Evolutionary conservation across 1,284 basidiomycete species (phyloP).

Genomic region (Irpex sp.): DNA sequence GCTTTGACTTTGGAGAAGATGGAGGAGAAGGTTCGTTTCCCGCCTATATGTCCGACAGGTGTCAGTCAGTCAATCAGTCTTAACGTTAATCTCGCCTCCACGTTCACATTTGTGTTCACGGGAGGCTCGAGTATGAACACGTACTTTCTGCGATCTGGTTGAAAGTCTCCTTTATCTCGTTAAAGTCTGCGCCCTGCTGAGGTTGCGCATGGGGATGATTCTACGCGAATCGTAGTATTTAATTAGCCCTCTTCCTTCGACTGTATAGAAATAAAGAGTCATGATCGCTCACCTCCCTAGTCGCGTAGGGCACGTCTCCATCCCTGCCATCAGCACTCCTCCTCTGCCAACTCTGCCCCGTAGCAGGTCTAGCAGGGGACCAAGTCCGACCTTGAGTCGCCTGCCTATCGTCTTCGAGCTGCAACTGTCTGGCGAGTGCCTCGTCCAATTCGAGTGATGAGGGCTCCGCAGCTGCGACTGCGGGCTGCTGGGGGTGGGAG

Average conservation of each 20-base stretch:
- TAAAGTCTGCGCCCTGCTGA: slow-evolving; percentile 31
- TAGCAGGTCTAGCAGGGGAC: neutral
- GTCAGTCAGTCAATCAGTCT: neutral
- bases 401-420: slow-evolving; percentile 50
- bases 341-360: slow-evolving; percentile 5
- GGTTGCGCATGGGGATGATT: neutral
- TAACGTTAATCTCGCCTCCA: neutral
- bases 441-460: slow-evolving; percentile 54
- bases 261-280: too few relatives aligned
- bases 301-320: slow-evolving; percentile 1
- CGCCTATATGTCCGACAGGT: slow-evolving; percentile 35
- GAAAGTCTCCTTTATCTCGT: slow-evolving; percentile 68
- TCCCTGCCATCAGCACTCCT: slow-evolving; percentile 3
- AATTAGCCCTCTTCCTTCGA: neutral
- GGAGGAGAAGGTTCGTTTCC: slow-evolving; percentile 69
- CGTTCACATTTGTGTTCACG: too few relatives aligned
- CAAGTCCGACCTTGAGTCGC: neutral
- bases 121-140: slow-evolving; percentile 19
- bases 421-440: slow-evolving; percentile 63
- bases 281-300: neutral
- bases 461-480: slow-evolving; percentile 2
- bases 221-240: neutral
- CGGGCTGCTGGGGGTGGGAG: slow-evolving; percentile 7
- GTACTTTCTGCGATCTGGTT: slow-evolving; percentile 70
- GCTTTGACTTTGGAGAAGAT: slow-evolving; percentile 71